phyloP scores from a whole-genome alignment of 1,284 basidiomycete genomes.

The Porogramme epimiltina region DNA sequence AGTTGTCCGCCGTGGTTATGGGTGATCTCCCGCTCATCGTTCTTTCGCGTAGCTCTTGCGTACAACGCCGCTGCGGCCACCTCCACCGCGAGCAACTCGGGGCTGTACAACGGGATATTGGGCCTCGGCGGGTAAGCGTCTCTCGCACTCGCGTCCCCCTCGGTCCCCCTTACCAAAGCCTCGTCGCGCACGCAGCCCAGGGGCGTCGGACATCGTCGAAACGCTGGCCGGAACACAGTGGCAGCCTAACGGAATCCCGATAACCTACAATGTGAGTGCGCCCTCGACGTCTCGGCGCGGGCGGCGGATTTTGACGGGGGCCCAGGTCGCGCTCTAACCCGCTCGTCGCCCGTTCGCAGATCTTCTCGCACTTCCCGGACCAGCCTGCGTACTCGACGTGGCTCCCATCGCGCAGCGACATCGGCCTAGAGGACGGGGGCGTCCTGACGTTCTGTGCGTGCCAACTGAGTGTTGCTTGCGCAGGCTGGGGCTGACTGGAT shows the following conservation, averaged over 20 bases:
- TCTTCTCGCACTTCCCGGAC: constrained; percentile 19
- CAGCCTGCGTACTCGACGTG: constrained; percentile 23
- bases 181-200: too few relatives aligned
- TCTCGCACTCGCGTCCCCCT: too few relatives aligned
- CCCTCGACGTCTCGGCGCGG: neutral
- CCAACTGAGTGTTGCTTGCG: neutral
- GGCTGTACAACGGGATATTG: constrained; percentile 12
- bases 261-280: constrained; percentile 20
- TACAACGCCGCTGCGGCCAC: neutral
- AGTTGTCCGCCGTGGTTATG: too few relatives aligned
- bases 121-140: constrained; percentile 21
- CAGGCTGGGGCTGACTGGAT: neutral
- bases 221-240: constrained; percentile 3
- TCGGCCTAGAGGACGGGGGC: constrained; percentile 23
- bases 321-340: neutral
- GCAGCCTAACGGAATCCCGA: constrained; percentile 6
- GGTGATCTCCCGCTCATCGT: neutral
- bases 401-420: constrained; percentile 17
- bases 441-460: constrained; percentile 25
- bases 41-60: neutral
- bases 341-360: constrained; percentile 6
- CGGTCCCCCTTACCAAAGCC: too few relatives aligned
- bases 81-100: neutral
- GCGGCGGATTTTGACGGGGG: too few relatives aligned
- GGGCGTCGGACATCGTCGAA: constrained; percentile 5